A percentile compares a stretch with the other conserved stretches of the same genome.
Evolutionary conservation across 2,329 filamentous ascomycete species (phyloP).

Genomic region (Ceratocystis papillata): DNA sequence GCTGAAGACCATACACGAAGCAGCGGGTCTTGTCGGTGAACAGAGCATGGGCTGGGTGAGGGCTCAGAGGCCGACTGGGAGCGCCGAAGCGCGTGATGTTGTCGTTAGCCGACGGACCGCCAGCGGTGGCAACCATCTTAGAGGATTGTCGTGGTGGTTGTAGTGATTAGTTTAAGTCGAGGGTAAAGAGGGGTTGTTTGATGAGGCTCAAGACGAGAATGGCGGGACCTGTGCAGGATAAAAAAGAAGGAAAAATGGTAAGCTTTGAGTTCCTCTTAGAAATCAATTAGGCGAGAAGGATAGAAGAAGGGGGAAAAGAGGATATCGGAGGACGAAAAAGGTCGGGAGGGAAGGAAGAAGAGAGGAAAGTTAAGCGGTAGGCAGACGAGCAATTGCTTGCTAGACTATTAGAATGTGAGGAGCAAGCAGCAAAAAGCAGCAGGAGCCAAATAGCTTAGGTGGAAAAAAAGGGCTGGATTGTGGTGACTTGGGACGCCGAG

Average conservation of each 20-base stretch:
- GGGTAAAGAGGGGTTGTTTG: constrained; percentile 11
- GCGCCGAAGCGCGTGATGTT: constrained; percentile 95
- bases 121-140: constrained; percentile 34
- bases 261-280: constrained; percentile 9
- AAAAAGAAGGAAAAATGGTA: constrained; percentile 21
- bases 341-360: constrained; percentile 11
- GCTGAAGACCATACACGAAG: constrained; percentile 98
- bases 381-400: not conserved
- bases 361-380: not conserved
- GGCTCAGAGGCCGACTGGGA: constrained; percentile 84
- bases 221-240: constrained; percentile 21
- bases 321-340: constrained; percentile 17
- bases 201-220: constrained; percentile 17
- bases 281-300: constrained; percentile 9
- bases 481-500: not conserved
- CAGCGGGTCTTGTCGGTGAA: constrained; percentile 99
- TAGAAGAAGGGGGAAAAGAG: constrained; percentile 16
- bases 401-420: not conserved
- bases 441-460: constrained; percentile 1
- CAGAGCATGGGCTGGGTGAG: constrained; percentile 74
- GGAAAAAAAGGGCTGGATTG: not conserved
- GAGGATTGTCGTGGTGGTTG: constrained; percentile 12
- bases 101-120: constrained; percentile 72
- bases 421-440: not conserved
- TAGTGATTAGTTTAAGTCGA: constrained; percentile 7